Percentiles rank a stretch among this genome's conserved stretches.
These are phyloP conservation scores for Trametes meyenii DNA, from an alignment of 768 basidiomycete species.

Conservation along the genomic window DNA sequence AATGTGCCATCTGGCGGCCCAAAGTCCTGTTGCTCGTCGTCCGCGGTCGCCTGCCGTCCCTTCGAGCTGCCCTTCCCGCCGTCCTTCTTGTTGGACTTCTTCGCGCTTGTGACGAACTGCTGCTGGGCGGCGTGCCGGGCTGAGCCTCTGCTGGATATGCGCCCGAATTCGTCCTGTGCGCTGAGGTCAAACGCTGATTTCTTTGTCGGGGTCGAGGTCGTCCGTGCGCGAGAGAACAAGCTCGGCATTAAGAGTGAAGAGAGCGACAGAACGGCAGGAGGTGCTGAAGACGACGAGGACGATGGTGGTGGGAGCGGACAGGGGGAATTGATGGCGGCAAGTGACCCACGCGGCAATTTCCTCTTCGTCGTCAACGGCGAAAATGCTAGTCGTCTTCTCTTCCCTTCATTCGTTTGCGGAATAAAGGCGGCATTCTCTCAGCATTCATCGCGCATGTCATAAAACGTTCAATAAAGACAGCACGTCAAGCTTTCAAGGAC, in stretches of 20 bases:
- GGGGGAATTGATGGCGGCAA: slow-evolving; percentile 19
- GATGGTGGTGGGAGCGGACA: slow-evolving; percentile 22
- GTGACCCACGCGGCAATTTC: slow-evolving; percentile 22
- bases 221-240: slow-evolving; percentile 72
- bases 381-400: slow-evolving; percentile 6
- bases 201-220: slow-evolving; percentile 53
- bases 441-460: not conserved
- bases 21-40: slow-evolving; percentile 37
- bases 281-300: slow-evolving; percentile 21
- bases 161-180: slow-evolving; percentile 66
- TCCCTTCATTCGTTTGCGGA: slow-evolving; percentile 8
- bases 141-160: slow-evolving; percentile 52
- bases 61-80: slow-evolving; percentile 34
- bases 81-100: slow-evolving; percentile 22
- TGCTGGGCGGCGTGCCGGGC: slow-evolving; percentile 36
- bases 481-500: not conserved
- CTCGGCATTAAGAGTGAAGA: slow-evolving; percentile 59
- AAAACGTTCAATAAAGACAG: not conserved
- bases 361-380: slow-evolving; percentile 22
- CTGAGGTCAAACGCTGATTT: slow-evolving; percentile 29
- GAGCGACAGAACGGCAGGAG: slow-evolving; percentile 14
- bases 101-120: slow-evolving; percentile 20
- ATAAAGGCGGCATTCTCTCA: slow-evolving; percentile 12
- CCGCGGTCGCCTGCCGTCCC: slow-evolving; percentile 37
- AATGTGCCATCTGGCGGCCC: slow-evolving; percentile 40